These are phyloP conservation scores for Pyricularia sp. DNA, from an alignment of 2,329 filamentous ascomycete species.

Conservation along the genomic window DNA sequence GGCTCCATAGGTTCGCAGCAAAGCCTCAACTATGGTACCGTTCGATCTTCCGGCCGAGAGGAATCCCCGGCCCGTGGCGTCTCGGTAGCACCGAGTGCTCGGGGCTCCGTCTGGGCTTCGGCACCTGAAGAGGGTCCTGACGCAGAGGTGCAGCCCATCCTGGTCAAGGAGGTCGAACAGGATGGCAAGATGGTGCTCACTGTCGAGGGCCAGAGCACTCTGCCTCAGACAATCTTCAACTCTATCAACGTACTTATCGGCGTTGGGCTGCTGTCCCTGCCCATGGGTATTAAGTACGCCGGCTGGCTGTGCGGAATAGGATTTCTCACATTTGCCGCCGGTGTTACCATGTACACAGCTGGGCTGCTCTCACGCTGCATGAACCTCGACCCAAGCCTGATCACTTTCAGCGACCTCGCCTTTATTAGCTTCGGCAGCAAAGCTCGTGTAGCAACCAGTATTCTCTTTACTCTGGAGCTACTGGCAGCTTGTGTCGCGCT, in stretches of 20 bases:
- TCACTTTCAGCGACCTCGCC: slow-evolving; percentile 90
- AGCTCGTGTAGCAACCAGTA: slow-evolving; percentile 71
- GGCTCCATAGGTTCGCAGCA: slow-evolving; percentile 28
- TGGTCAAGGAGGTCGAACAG: slow-evolving; percentile 85
- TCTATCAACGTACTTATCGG: slow-evolving; percentile 90
- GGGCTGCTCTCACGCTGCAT: slow-evolving; percentile 80
- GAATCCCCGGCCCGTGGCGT: background rate
- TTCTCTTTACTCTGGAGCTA: slow-evolving; percentile 82
- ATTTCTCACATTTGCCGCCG: slow-evolving; percentile 64
- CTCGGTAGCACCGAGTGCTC: background rate
- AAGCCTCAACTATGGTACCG: slow-evolving; percentile 47
- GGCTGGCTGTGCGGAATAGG: slow-evolving; percentile 79
- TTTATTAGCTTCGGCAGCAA: slow-evolving; percentile 81
- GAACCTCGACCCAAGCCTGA: slow-evolving; percentile 73
- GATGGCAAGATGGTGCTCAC: slow-evolving; percentile 78
- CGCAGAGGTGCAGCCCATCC: slow-evolving; percentile 60
- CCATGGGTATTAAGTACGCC: slow-evolving; percentile 76
- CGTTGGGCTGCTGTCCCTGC: slow-evolving; percentile 80
- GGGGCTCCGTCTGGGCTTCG: background rate
- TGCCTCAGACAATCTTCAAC: slow-evolving; percentile 94
- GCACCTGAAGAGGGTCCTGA: slow-evolving; percentile 34
- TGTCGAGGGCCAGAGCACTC: slow-evolving; percentile 86
- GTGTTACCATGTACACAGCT: slow-evolving; percentile 77
- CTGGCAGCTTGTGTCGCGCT: slow-evolving; percentile 83
- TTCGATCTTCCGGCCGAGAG: slow-evolving; percentile 25